Evolutionary conservation across 352 stramenopile genomes (phyloP).

Genomic region (Phytophthora syringae): DNA sequence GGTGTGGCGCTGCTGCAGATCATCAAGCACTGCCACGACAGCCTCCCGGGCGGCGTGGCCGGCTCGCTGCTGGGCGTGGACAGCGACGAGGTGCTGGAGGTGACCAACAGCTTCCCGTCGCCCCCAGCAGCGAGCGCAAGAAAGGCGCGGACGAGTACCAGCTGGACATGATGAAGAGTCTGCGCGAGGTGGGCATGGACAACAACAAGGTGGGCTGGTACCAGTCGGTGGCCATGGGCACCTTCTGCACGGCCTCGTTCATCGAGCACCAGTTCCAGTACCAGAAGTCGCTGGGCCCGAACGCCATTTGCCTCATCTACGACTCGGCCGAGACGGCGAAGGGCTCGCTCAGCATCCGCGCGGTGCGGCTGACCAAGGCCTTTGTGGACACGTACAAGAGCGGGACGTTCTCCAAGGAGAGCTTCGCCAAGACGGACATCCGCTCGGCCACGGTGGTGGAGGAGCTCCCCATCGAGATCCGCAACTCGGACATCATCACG

Average conservation of each 20-base stretch:
- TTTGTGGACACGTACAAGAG: conserved; percentile 94
- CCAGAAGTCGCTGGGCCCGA: conserved; percentile 96
- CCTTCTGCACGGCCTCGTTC: conserved; percentile 95
- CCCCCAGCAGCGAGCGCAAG: conserved; percentile 84
- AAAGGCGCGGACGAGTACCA: conserved; percentile 95
- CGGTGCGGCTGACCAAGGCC: conserved; percentile 95
- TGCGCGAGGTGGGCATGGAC: conserved; percentile 98
- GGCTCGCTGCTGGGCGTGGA: conserved; percentile 97
- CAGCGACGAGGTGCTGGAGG: conserved; percentile 92
- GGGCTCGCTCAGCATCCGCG: conserved; percentile 95
- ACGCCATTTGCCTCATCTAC: conserved; percentile 98
- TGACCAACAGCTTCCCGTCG: conserved; percentile 98
- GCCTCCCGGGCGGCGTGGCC: conserved; percentile 92
- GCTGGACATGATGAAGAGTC: conserved; percentile 99
- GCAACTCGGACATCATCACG: conserved; percentile 95
- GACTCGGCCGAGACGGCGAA: conserved; percentile 96
- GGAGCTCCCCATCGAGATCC: conserved; percentile 95
- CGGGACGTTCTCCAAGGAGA: conserved; percentile 84
- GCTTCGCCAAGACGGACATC: conserved; percentile 84
- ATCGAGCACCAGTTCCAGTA: conserved; percentile 97
- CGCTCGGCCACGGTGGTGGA: conserved; percentile 93
- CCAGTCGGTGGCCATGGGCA: conserved; percentile 96
- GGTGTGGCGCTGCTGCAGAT: conserved; percentile 92
- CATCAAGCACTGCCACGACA: conserved; percentile 99
- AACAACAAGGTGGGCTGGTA: conserved; percentile 99